These are phyloP conservation scores for Powellomyces hirtus DNA, from an alignment of 192 early-diverging fungal genomes.

Conservation along the genomic window DNA sequence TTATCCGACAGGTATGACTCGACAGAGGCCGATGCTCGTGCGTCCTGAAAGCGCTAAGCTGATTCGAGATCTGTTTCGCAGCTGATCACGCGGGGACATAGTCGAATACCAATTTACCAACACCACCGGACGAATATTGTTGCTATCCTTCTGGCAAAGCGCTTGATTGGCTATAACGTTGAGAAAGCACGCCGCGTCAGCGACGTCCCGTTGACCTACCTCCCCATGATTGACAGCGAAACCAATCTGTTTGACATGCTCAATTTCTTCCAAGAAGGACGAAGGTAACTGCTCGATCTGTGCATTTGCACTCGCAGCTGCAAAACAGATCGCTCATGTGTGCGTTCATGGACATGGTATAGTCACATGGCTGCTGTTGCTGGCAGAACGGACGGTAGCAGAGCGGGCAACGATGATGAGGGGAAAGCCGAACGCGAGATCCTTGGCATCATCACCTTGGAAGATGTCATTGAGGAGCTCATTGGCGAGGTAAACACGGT, in stretches of 20 bases:
- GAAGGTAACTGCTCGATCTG: too few relatives aligned
- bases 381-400: not conserved
- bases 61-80: slow-evolving; percentile 7
- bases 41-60: not conserved
- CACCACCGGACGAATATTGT: slow-evolving; percentile 34
- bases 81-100: slow-evolving; percentile 46
- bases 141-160: slow-evolving; percentile 44
- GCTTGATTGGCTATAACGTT: slow-evolving; percentile 43
- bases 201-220: slow-evolving; percentile 34
- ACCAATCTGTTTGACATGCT: slow-evolving; percentile 54
- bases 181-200: slow-evolving; percentile 39
- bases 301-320: too few relatives aligned
- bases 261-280: slow-evolving; percentile 52
- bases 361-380: slow-evolving; percentile 54
- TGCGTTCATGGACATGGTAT: too few relatives aligned
- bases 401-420: not conserved
- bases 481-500: slow-evolving; percentile 42
- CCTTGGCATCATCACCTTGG: slow-evolving; percentile 52
- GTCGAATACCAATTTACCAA: slow-evolving; percentile 48
- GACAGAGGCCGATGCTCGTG: not conserved
- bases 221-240: slow-evolving; percentile 38
- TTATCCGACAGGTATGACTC: slow-evolving; percentile 19
- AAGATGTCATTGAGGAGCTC: slow-evolving; percentile 59
- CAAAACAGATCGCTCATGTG: too few relatives aligned
- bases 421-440: slow-evolving; percentile 13